Evolutionary conservation across 2,329 filamentous ascomycete species (phyloP).

Genomic region (Pseudocercospora cruenta): DNA sequence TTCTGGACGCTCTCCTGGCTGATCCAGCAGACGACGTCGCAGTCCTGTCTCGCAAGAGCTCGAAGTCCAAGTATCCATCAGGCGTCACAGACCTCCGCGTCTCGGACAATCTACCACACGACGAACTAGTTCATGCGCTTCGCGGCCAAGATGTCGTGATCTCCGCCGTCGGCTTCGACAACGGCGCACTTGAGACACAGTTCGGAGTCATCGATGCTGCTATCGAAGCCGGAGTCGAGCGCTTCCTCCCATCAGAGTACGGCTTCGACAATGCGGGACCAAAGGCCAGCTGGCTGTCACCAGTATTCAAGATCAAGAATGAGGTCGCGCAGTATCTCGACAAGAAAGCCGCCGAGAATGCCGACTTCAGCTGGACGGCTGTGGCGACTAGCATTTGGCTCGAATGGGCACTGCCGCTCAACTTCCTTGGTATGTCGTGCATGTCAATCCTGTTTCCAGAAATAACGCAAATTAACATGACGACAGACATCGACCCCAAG

Average conservation of each 20-base stretch:
- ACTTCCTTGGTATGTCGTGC: conserved; percentile 27
- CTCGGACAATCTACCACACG: conserved; percentile 27
- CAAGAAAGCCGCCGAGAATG: conserved; percentile 26
- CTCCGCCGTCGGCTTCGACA: conserved; percentile 36
- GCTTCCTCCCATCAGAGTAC: conserved; percentile 49
- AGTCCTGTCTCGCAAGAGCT: conserved; percentile 22
- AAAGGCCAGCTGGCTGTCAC: conserved; percentile 31
- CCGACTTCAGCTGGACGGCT: conserved; percentile 36
- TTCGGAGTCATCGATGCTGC: conserved; percentile 45
- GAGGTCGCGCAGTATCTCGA: conserved; percentile 39
- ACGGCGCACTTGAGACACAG: conserved; percentile 35
- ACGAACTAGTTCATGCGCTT: conserved; percentile 39
- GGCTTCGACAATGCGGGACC: conserved; percentile 44
- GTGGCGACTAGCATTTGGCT: conserved; percentile 40
- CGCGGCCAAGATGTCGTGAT: conserved; percentile 44
- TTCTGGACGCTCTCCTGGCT: conserved; percentile 22
- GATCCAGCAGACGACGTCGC: conserved; percentile 19
- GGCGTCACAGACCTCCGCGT: conserved; percentile 18
- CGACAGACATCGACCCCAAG: conserved; percentile 21
- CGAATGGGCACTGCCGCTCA: conserved; percentile 32
- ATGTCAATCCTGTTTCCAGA: conserved; percentile 19
- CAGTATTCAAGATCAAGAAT: conserved; percentile 42
- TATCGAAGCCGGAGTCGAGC: conserved; percentile 44
- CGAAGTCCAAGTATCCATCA: conserved; percentile 20
- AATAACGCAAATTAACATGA: conserved; percentile 14